Evolutionary conservation across 768 basidiomycete species (phyloP).

Genomic region (Naganishia kalamii): DNA sequence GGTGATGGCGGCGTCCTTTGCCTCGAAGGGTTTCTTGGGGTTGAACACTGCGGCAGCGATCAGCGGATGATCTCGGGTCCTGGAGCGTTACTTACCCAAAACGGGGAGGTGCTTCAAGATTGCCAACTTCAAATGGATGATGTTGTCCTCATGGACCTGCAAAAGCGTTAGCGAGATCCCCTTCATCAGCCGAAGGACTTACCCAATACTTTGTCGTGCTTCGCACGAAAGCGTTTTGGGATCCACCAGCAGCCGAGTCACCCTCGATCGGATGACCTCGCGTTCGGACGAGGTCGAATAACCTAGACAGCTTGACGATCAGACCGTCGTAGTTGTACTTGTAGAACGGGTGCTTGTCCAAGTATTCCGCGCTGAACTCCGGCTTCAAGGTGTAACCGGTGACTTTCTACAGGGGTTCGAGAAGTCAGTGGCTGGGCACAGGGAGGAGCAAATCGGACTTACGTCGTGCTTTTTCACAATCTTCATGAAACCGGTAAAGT

Average conservation of each 20-base stretch:
- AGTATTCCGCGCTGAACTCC: conserved; percentile 80
- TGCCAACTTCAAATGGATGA: conserved; percentile 85
- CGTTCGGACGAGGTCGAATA: conserved; percentile 92
- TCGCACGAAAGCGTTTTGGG: conserved; percentile 92
- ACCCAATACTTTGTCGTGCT: conserved; percentile 99
- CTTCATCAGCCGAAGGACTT: conserved; percentile 23
- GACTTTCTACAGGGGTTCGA: conserved; percentile 65
- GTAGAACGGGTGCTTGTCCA: conserved; percentile 93
- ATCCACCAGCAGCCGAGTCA: conserved; percentile 88
- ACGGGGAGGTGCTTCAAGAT: conserved; percentile 90
- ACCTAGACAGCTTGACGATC: conserved; percentile 88
- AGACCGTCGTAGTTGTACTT: conserved; percentile 67
- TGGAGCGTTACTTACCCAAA: conserved; percentile 58
- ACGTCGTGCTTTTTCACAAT: conserved; percentile 99
- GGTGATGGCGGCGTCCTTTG: conserved; percentile 82
- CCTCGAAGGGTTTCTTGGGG: conserved; percentile 82
- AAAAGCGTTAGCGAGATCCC: conserved; percentile 3
- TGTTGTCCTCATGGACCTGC: conserved; percentile 81
- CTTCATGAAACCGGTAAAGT: conserved; percentile 98
- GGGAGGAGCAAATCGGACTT: conserved; percentile 30
- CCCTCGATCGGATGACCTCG: conserved; percentile 90
- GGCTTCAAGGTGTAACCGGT: conserved; percentile 74
- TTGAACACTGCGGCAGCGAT: conserved; percentile 67
- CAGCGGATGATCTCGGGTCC: neutral
- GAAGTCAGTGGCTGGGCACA: neutral